Base-by-base conservation (phyloP, 495 filamentous ascomycete species). In the Hyaloscypha bicolor region DNA sequence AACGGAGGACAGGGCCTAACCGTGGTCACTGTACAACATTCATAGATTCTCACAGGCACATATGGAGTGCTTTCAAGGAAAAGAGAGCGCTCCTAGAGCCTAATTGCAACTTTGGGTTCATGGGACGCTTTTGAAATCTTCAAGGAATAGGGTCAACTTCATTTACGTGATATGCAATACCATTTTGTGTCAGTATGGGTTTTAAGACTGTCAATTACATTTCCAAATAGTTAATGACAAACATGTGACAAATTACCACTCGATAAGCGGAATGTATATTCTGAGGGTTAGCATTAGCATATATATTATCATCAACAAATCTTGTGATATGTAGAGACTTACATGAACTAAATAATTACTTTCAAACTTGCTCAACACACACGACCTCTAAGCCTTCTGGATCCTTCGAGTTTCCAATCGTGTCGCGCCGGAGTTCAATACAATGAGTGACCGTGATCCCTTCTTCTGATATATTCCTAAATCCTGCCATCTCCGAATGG, bases 401-500 rank as follows among this genome's bases (percentile, higher is more conserved):
- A 12, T 53, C 51, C 51, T 53, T 53, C 51, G 22, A 6, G 51
- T n/a, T 16, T 1, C 22, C 6, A n/a, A 53, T 53, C 51, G 51
- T 21, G 19, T 53, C 16, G 51, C 51, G 22, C 51, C 51, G 51
- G 22, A 53, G 51, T 16, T 53, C 51, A 53, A 53, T 53, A 29
- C 51, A 53, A 16, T n/a, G 51, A 53, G 51, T 58, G 55, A 58
- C 55, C 5, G 55, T 58, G 30, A 58, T 58, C 55, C 30, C 55
- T 58, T 32, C 55, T 33, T 33, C 30, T 33, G 25, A 30, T 58
- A 58, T 16, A 29, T 9, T 33, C 6, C 30, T 16, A 16, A 58
- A 29, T 58, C 30, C 55, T 14, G 22, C 22, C 55, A 8, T 58
- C 21, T 58, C 22, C 55, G 22, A 58, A 32, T 16, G 30, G 2